phyloP scores from a whole-genome alignment of 1,139 yeast species.

The Scheffersomyces parashehatae region DNA sequence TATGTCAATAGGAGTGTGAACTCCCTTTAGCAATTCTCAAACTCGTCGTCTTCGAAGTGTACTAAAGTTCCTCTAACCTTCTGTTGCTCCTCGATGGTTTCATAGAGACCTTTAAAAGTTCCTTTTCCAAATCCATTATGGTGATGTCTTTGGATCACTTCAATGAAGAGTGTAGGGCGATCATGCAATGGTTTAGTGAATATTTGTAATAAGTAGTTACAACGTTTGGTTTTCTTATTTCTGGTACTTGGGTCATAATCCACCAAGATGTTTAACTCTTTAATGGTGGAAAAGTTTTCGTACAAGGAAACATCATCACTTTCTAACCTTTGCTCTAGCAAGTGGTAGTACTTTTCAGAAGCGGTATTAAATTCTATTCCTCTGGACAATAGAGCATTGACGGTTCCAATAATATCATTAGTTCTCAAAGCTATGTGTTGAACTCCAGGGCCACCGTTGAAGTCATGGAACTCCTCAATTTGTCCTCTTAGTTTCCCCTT shows the following conservation, averaged over 20 bases:
- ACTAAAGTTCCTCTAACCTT: slow-evolving; percentile 49
- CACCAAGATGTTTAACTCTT: slow-evolving; percentile 56
- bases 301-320: slow-evolving; percentile 34
- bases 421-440: slow-evolving; percentile 79
- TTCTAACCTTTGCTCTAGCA: slow-evolving; percentile 44
- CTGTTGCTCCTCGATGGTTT: slow-evolving; percentile 70
- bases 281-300: slow-evolving; percentile 48
- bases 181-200: slow-evolving; percentile 77
- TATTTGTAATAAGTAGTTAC: slow-evolving; percentile 73
- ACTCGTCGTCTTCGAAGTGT: slow-evolving; percentile 3
- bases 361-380: slow-evolving; percentile 73
- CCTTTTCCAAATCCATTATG: slow-evolving; percentile 90
- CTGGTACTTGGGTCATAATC: slow-evolving; percentile 64
- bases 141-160: slow-evolving; percentile 74
- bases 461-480: slow-evolving; percentile 79
- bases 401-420: slow-evolving; percentile 57
- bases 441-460: slow-evolving; percentile 76
- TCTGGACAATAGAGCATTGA: slow-evolving; percentile 50
- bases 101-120: slow-evolving; percentile 77
- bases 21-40: too few relatives aligned
- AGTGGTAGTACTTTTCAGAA: slow-evolving; percentile 55
- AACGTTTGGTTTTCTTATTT: slow-evolving; percentile 23
- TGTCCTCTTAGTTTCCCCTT: slow-evolving; percentile 65
- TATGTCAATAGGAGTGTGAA: too few relatives aligned
- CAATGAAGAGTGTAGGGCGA: slow-evolving; percentile 79